Evolutionary conservation across 169 alveolate species (phyloP).

Genomic region (Perkinsus chesapeaki): DNA sequence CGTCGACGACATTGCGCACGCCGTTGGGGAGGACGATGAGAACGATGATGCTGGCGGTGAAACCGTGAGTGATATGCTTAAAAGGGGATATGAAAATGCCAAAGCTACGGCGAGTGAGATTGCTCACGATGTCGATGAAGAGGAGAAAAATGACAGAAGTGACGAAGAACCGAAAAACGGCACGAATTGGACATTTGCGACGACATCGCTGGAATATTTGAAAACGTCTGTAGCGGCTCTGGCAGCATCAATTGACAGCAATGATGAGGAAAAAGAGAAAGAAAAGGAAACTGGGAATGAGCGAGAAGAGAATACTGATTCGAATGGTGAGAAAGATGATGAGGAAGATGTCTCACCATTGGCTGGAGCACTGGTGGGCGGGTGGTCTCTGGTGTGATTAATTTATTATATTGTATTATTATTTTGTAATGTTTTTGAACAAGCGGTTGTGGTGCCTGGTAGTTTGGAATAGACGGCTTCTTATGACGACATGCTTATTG

Average conservation of each 20-base stretch:
- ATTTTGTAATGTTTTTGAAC: not conserved
- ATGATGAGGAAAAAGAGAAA: not conserved
- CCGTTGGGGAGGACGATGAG: not conserved
- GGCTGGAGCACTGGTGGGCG: not conserved
- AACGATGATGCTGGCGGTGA: not conserved
- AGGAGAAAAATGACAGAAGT: not conserved
- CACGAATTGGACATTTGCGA: not conserved
- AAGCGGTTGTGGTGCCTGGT: too few relatives aligned
- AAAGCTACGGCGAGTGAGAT: not conserved
- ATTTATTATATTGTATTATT: too few relatives aligned
- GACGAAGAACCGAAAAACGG: not conserved
- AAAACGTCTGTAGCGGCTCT: not conserved
- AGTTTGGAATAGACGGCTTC: too few relatives aligned
- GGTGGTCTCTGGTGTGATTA: not conserved
- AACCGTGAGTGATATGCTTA: not conserved
- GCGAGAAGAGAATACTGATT: not conserved
- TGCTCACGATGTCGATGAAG: not conserved
- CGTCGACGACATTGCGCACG: not conserved
- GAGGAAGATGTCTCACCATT: not conserved
- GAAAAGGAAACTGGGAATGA: not conserved
- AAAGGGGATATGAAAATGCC: not conserved
- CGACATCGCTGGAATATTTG: not conserved
- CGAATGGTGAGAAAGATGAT: not conserved
- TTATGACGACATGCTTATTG: too few relatives aligned
- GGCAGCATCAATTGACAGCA: not conserved